Base-by-base conservation (phyloP, 169 alveolate genomes). In the Pseudocohnilembus persalinus region DNA sequence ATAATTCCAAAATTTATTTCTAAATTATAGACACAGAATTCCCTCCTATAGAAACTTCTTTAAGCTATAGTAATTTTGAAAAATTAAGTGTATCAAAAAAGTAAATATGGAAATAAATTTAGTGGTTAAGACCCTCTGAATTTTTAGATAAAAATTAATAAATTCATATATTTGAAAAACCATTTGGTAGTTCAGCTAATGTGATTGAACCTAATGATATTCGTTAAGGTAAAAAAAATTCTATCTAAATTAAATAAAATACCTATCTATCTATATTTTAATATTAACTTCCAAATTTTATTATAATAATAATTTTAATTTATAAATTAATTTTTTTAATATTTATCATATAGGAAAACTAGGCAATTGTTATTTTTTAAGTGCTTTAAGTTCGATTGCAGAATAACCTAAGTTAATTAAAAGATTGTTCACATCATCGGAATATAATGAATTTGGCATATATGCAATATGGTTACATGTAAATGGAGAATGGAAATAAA, bases 401-500 rank as follows among this genome's bases (percentile, higher is more conserved):
- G 96, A 95, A 85, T 84, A 92, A 74, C 29, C 68, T 25, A 34
- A 93, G 25, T 83, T 94, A 29, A 85, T 96, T 11, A 94, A 93
- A 84, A 87, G 96, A 68, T 85, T 96, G 64, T 96, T 96, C 87
- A 88, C 89, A 35, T 90, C 95, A 32, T 90, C 92, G 79, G 96
- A 93, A 82, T 77, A 87, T 64, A 88, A 89, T 74, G 77, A 90
- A 26, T 90, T 81, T 64, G 97, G 97, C 31, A 74, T 94, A 4
- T 96, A 96, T 91, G 88, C 93, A 65, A 88, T 96, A 0, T 90
- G 92, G 88, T 82, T 96, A 29, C 90, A 95, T 83, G 91, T 91
- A 76, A 89, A 92, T 84, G 98, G 98, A 29, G 96, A 93, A 85
- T 95, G 97, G 97, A 91, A 85, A 73, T 88, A 91, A n/a, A 91